Conservation (phyloP, 2,329 filamentous ascomycete genomes). For the Coniochaeta sp. region DNA sequence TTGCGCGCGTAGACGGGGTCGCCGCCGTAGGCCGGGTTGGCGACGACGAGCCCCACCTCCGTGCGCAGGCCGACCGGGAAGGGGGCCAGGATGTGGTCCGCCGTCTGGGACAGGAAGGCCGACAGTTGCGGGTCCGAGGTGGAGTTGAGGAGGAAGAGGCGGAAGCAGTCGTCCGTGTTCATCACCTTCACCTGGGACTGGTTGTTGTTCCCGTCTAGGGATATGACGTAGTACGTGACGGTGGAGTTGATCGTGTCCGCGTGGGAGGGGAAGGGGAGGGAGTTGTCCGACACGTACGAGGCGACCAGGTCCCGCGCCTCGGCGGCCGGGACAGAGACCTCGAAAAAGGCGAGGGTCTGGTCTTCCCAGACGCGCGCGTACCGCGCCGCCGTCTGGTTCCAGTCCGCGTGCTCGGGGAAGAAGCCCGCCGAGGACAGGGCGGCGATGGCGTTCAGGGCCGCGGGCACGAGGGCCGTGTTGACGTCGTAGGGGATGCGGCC, state of each 20-base stretch:
- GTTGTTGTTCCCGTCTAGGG: conserved; percentile 44
- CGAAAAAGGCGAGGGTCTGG: conserved; percentile 49
- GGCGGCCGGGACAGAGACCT: conserved; percentile 31
- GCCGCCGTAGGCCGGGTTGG: conserved; percentile 52
- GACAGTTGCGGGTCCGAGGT: conserved; percentile 51
- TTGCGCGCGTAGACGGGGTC: conserved; percentile 37
- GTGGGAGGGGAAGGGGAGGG: conserved; percentile 37
- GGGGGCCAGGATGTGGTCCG: conserved; percentile 46
- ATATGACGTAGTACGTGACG: conserved; percentile 47
- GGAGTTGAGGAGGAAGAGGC: conserved; percentile 53
- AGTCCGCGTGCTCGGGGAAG: conserved; percentile 40
- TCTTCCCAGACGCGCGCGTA: conserved; percentile 58
- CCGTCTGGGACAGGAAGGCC: conserved; percentile 46
- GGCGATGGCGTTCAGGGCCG: conserved; percentile 51
- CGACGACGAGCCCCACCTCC: conserved; percentile 47
- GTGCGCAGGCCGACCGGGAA: conserved; percentile 54
- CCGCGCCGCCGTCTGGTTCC: conserved; percentile 34
- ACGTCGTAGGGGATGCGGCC: conserved; percentile 59
- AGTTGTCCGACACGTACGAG: conserved; percentile 34
- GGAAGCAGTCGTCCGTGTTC: conserved; percentile 59
- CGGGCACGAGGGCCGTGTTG: conserved; percentile 55
- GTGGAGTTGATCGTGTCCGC: conserved; percentile 29
- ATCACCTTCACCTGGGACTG: conserved; percentile 46
- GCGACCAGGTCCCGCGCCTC: conserved; percentile 39
- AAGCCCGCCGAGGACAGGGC: conserved; percentile 40